phyloP scores from a whole-genome alignment of 2,329 filamentous ascomycete species.

The Neurospora sp. region DNA sequence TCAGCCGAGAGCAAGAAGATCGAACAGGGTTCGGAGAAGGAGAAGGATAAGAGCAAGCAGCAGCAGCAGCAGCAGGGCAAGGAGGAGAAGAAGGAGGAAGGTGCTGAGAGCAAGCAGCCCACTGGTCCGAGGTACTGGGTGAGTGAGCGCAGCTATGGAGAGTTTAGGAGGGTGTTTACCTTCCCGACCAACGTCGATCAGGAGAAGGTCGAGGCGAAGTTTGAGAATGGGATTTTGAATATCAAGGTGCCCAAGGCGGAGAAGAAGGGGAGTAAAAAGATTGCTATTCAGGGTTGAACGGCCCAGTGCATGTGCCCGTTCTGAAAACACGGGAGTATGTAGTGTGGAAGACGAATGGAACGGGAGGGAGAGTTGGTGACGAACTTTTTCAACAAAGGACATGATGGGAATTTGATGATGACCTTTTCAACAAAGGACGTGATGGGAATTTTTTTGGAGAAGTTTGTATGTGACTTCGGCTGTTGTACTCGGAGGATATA shows the following conservation, averaged over 20 bases:
- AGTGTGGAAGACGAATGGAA: background rate
- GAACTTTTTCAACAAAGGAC: background rate
- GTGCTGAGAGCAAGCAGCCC: background rate
- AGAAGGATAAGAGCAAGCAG: background rate
- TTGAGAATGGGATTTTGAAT: conserved; percentile 57
- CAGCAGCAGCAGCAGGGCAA: too few relatives aligned
- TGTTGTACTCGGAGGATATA: background rate
- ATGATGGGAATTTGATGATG: background rate
- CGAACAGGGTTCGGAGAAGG: conserved; percentile 18
- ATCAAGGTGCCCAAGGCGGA: conserved; percentile 58
- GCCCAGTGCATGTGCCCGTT: background rate
- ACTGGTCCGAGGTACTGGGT: conserved; percentile 53
- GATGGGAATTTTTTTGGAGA: background rate
- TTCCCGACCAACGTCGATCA: conserved; percentile 58
- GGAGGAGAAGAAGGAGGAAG: conserved; percentile 24
- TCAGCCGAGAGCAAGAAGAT: conserved; percentile 31
- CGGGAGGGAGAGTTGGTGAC: too few relatives aligned
- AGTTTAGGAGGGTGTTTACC: conserved; percentile 59
- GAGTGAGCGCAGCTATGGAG: conserved; percentile 55
- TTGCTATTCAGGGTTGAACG: conserved; percentile 35
- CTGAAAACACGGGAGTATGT: background rate
- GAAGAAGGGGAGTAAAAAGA: conserved; percentile 46
- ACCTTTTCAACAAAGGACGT: background rate
- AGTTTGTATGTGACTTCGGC: background rate
- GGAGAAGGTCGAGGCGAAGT: conserved; percentile 49